Evolutionary conservation across 225 moss, liverwort and hornwort species (phyloP).

Genomic region (Pleurozium schreberi): DNA sequence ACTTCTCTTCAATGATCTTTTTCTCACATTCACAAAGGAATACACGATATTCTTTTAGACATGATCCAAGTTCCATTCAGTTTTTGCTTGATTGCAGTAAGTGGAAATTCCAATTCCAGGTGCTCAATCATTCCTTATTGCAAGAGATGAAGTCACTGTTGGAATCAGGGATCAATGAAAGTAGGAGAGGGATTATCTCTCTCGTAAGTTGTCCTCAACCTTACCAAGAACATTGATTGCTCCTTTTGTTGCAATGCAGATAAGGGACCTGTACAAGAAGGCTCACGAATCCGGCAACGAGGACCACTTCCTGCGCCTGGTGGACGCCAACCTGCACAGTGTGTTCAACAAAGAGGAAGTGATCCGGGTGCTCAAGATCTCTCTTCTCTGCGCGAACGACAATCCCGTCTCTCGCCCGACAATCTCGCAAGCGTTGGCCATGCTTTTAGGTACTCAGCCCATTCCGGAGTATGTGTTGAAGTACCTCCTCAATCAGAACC

Average conservation of each 20-base stretch:
- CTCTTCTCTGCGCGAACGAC: conserved; percentile 27
- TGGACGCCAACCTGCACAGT: conserved; percentile 15
- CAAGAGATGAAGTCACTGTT: not conserved
- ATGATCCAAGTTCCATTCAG: not conserved
- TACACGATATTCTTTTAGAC: not conserved
- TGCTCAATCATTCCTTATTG: not conserved
- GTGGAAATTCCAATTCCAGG: not conserved
- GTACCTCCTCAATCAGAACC: not conserved
- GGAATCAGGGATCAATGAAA: not conserved
- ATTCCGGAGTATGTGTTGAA: conserved; percentile 18
- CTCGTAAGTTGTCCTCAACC: not conserved
- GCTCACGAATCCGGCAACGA: conserved; percentile 3
- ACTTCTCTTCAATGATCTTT: not conserved
- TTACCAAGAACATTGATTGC: not conserved
- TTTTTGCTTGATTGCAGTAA: too few species aligned
- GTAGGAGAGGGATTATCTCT: not conserved
- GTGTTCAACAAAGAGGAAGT: conserved; percentile 7
- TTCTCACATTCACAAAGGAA: not conserved
- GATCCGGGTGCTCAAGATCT: conserved; percentile 9
- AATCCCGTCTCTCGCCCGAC: conserved; percentile 15
- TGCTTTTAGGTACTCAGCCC: conserved; percentile 25
- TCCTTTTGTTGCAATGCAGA: not conserved
- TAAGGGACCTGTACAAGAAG: conserved; percentile 16
- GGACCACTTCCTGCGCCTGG: not conserved
- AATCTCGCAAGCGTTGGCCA: conserved; percentile 10